phyloP scores from a whole-genome alignment of 257 asterid species.

The Nicotiana noctiflora region DNA sequence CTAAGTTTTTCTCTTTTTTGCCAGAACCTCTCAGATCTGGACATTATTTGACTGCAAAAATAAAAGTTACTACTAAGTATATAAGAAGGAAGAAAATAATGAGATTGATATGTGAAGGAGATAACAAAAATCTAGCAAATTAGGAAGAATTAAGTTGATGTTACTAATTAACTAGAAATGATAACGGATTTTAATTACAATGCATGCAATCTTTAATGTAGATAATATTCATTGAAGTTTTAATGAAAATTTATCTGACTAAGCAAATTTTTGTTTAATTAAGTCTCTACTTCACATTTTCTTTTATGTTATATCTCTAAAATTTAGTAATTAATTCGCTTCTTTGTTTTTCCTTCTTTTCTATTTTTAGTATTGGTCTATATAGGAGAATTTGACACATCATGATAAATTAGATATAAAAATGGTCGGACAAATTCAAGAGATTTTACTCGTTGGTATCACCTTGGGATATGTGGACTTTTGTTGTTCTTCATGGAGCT shows the following conservation, averaged over 20 bases:
- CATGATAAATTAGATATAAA: too few species aligned
- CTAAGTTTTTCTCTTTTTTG: background rate
- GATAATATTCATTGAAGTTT: background rate
- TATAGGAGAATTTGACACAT: too few species aligned
- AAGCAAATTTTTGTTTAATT: background rate
- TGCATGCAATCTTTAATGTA: background rate
- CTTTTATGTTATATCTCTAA: too few species aligned
- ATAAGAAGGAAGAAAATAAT: background rate
- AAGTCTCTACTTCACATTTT: too few species aligned
- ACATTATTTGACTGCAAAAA: background rate
- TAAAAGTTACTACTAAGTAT: background rate
- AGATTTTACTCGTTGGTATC: too few species aligned
- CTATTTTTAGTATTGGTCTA: too few species aligned
- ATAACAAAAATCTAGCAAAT: background rate
- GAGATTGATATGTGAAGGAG: background rate
- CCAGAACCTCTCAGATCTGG: background rate
- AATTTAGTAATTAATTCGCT: too few species aligned
- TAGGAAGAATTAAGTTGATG: background rate
- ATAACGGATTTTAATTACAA: background rate
- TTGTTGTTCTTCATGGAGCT: too few species aligned
- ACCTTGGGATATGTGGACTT: too few species aligned
- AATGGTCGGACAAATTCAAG: too few species aligned
- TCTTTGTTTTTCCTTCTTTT: too few species aligned
- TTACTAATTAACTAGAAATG: background rate
- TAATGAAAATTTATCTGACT: background rate